phyloP scores from a whole-genome alignment of 768 basidiomycete genomes.

The Pisolithus orientalis region DNA sequence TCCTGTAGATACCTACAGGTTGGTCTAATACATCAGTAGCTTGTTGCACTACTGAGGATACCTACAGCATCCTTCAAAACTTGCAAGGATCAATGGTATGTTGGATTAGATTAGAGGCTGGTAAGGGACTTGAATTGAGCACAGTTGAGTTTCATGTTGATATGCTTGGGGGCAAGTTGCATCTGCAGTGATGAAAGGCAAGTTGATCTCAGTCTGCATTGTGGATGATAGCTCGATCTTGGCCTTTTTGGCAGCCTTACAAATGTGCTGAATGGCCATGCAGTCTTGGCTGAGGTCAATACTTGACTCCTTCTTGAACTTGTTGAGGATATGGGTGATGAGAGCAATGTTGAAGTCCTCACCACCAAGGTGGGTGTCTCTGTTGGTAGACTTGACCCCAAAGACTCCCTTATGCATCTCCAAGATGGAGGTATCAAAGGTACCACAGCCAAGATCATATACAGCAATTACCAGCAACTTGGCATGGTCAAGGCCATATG shows the following conservation, averaged over 20 bases:
- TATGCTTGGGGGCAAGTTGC: slow-evolving; percentile 93
- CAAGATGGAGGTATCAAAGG: slow-evolving; percentile 98
- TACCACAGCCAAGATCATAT: slow-evolving; percentile 97
- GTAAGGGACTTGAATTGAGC: slow-evolving; percentile 89
- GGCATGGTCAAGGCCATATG: slow-evolving; percentile 87
- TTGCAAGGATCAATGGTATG: slow-evolving; percentile 94
- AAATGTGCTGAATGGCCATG: slow-evolving; percentile 98
- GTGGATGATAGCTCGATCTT: slow-evolving; percentile 97
- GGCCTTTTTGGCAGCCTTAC: slow-evolving; percentile 99
- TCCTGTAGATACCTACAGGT: too few relatives aligned
- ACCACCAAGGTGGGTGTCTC: slow-evolving; percentile 91
- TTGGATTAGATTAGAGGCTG: slow-evolving; percentile 68
- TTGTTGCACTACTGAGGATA: too few relatives aligned
- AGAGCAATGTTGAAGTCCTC: slow-evolving; percentile 96
- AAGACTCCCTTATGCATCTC: slow-evolving; percentile 99
- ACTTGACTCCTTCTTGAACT: slow-evolving; percentile 93
- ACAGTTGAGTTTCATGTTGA: slow-evolving; percentile 86
- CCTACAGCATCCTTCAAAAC: too few relatives aligned
- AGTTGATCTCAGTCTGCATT: slow-evolving; percentile 90
- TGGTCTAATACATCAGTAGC: too few relatives aligned
- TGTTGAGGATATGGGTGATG: slow-evolving; percentile 75
- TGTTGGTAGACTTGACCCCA: slow-evolving; percentile 99
- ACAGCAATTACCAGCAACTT: slow-evolving; percentile 89
- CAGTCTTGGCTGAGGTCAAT: slow-evolving; percentile 77
- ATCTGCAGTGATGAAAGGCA: slow-evolving; percentile 97